Base-by-base conservation (phyloP, 2,329 filamentous ascomycete species). In the Zopfia rhizophila region DNA sequence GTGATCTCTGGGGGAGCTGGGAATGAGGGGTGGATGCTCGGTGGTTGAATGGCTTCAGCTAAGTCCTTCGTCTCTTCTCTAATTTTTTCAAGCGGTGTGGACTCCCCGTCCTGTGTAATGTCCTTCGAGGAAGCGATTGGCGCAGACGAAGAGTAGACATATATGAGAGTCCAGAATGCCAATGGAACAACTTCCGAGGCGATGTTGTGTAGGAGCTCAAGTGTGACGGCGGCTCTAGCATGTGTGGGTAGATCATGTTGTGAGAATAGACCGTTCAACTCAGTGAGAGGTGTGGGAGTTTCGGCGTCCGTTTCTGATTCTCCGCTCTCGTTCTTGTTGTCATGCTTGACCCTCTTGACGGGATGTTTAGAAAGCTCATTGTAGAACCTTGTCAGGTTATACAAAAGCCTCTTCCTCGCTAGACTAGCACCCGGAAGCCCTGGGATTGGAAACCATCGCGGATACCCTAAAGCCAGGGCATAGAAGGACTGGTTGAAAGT, bases 381-480 rank as follows among this genome's bases (percentile, higher is more conserved):
- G 22, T 66, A 66, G 10, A 67, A 30, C 13, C 55, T 60, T 6
- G 38, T 55, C 14, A 70, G 58, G 22, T 69, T 65, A 5, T 60
- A 48, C 1, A 64, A 33, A 10, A 70, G 45, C 14, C 67, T 56
- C 36, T 61, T 69, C 38, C 59, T 63, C 8, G 74, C 73, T 35
- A 72, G 40, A 28, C 56, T 59, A 6, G 67, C 65, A 22, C 56
- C 58, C 7, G 68, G 66, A 5, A 72, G 44, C 64, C 74, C 72
- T 2, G 81, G 81, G 18, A 81, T 69, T 3, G 83, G 83, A 13
- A 78, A 63, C 73, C 80, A 82, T 16, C 79, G 75, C 11, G 83
- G 82, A 4, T 83, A 60, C 0, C 84, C 84, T 7, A 79, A 72
- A 3, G 81, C 70, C 19, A 87, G 72, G 14, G 76, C 74, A 31